Evolutionary conservation across 805 yeast species (phyloP), one percentile per base, ranked within the genome.

Genomic region (Starmerella bacillaris): DNA sequence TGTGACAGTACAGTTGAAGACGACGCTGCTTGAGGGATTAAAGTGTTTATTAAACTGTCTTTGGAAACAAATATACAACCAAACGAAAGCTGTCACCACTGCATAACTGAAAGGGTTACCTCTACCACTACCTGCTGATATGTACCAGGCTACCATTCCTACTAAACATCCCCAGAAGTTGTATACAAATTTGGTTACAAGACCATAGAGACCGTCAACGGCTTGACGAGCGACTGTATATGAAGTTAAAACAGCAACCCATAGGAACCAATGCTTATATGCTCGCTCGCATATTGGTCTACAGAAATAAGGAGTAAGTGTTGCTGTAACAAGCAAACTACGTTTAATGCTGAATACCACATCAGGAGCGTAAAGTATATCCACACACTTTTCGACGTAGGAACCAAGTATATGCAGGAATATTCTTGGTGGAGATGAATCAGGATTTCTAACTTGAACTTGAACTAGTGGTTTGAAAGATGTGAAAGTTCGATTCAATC

Each of bases 121-220:
- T 1, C 35, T 16, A 9, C 60, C 59, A 12, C 37, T 35, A 3
- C 58, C 58, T 2, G 54, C 37, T 3, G 51, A 44, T 14, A 57
- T 55, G 34, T 57, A 57, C 60, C 60, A 57, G 4, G 42, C 50
- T 3, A 51, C 51, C 50, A 56, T 43, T 1, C 55, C 59, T 3
- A 50, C 33, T 5, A 53, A 34, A 21, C 54, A 44, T 3, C 58
- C 59, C 22, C 48, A 24, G 22, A 56, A 47, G 2, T 56, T 49
- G 37, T 42, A 51, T 12, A 45, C 31, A 8, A 54, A 31, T 18
- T 54, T 47, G 14, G 46, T 33, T 1, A 48, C 24, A 16, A 52
- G 41, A 1, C 51, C 51, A 27, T 53, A 53, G 2, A 50, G 30
- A 5, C 54, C 51, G 39, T 57, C 60, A 6, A 55, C 59, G 5